Evolutionary conservation across 495 filamentous ascomycete genomes (phyloP).

Genomic region (Cryomyces antarcticus): DNA sequence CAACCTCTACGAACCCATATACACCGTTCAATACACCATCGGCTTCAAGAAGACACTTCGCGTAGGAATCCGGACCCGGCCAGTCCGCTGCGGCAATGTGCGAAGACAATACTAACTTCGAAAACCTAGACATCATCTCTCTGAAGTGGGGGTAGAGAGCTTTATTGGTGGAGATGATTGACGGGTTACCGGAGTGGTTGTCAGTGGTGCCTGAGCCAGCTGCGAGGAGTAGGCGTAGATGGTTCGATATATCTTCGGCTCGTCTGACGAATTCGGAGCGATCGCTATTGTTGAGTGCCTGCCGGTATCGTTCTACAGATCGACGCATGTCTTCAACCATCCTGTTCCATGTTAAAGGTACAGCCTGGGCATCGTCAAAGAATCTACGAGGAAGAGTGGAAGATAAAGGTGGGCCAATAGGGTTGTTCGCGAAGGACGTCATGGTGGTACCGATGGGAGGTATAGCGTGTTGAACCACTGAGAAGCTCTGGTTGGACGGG

Average conservation of each 20-base stretch:
- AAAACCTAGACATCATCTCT: constrained; percentile 99
- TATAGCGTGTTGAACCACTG: constrained; percentile 24
- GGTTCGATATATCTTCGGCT: constrained; percentile 94
- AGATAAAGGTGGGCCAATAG: constrained; percentile 32
- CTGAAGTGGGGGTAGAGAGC: constrained; percentile 90
- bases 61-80: constrained; percentile 63
- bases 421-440: constrained; percentile 43
- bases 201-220: constrained; percentile 93
- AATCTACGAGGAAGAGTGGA: constrained; percentile 57
- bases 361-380: constrained; percentile 59
- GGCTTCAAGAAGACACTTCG: constrained; percentile 88
- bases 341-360: constrained; percentile 67
- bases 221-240: constrained; percentile 77
- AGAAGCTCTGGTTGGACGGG: constrained; percentile 28
- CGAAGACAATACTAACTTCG: constrained; percentile 93
- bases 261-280: constrained; percentile 77
- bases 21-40: constrained; percentile 87
- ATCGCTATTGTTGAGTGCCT: constrained; percentile 58
- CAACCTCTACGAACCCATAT: constrained; percentile 88
- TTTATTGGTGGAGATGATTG: constrained; percentile 90
- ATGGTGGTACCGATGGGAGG: constrained; percentile 38
- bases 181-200: constrained; percentile 89
- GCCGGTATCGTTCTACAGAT: constrained; percentile 70
- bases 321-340: constrained; percentile 79
- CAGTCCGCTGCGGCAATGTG: constrained; percentile 93